Evolutionary conservation across 805 yeast species (phyloP), one percentile per base, ranked within the genome.

Genomic region (Wickerhamiella qilinensis): DNA sequence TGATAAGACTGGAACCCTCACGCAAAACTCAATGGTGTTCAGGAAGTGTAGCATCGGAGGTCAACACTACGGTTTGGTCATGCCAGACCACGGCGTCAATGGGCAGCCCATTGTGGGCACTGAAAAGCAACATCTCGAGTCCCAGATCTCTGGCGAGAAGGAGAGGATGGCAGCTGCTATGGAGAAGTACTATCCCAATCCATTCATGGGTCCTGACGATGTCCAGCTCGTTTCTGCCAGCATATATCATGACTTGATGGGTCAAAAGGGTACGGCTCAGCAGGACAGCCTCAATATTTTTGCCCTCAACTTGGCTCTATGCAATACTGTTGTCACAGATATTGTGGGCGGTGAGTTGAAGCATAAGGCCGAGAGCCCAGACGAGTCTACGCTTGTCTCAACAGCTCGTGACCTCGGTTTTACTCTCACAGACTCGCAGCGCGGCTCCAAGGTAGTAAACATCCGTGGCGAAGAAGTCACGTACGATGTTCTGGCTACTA

Each of bases 11-110:
- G 93, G 93, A 31, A 80, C 93, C 0, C 63, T 80, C 49, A 80
- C 93, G 3, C 91, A 81, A 56, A 80, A 80, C 51, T 73, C 79
- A 21, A 80, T 80, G 93, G 88, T 80, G 53, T 81, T 80, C 60
- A 76, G 75, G 47, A 80, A 80, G 55, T 78, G 86, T 53, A 71
- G 84, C 4, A 68, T 81, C 43, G 70, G 69, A 35, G 82, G 85
- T 9, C 65, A 68, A 36, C 62, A 77, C 1, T 81, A 81, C 50
- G 93, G 91, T 4, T 6, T 9, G 14, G 33, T 30, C 11, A 22
- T 22, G 25, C 25, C 25, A 6, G 25, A 22, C 25, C 25, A 22
- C 25, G 25, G 25, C 25, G 11, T 6, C 25, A 22, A 22, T 22
- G 20, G 19, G 15, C 20, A n/a, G n/a, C 19, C 33, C 14, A 28